Evolutionary conservation across 768 basidiomycete species (phyloP).

Genomic region (Lactarius akahatsu): DNA sequence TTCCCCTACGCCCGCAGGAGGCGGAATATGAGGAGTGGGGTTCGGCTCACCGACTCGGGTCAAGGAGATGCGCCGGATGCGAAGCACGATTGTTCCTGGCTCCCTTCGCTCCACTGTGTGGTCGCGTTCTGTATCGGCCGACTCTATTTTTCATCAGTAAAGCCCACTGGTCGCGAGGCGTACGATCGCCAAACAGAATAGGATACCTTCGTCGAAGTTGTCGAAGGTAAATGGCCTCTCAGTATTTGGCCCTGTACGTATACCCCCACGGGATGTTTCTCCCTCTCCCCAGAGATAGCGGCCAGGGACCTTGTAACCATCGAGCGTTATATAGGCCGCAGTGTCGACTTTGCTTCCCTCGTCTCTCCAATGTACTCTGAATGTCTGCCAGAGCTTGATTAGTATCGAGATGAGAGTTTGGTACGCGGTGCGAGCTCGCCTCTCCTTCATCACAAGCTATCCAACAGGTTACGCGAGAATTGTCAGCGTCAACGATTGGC

Average conservation of each 20-base stretch:
- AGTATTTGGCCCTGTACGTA: slow-evolving; percentile 48
- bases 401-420: not conserved
- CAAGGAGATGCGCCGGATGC: slow-evolving; percentile 10
- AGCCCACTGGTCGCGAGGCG: not conserved
- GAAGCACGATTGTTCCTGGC: slow-evolving; percentile 15
- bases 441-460: slow-evolving; percentile 61
- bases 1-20: not conserved
- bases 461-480: slow-evolving; percentile 61
- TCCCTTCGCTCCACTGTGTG: slow-evolving; percentile 8
- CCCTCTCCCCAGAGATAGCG: slow-evolving; percentile 60
- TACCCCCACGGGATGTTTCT: slow-evolving; percentile 49
- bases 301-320: slow-evolving; percentile 60
- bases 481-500: slow-evolving; percentile 46
- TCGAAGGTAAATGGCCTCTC: slow-evolving; percentile 66
- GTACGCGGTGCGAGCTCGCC: slow-evolving; percentile 36
- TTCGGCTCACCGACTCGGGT: not conserved
- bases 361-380: slow-evolving; percentile 66
- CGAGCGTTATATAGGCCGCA: slow-evolving; percentile 61
- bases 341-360: slow-evolving; percentile 52
- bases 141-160: not conserved
- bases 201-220: slow-evolving; percentile 42
- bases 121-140: not conserved
- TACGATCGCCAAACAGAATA: not conserved
- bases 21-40: not conserved
- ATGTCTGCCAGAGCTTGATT: slow-evolving; percentile 42